A percentile compares a stretch with the other conserved stretches of the same genome.
Conservation (phyloP, 345 rosid species). For the Eucalyptus caleyi region DNA sequence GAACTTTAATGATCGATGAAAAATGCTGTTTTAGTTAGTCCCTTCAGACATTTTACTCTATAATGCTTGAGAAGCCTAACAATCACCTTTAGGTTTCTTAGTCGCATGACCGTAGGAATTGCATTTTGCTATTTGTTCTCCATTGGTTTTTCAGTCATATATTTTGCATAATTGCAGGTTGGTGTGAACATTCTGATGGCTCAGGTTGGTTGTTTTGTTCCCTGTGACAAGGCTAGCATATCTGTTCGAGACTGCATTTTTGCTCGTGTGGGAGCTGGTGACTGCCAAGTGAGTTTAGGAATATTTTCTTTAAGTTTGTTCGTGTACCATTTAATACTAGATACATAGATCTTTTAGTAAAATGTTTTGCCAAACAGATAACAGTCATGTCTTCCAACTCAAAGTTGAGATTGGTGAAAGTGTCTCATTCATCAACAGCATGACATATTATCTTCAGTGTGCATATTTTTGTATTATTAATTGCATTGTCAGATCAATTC, state of each 20-base stretch:
- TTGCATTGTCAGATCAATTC: neutral
- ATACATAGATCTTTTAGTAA: neutral
- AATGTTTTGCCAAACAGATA: neutral
- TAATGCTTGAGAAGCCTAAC: neutral
- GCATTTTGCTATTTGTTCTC: neutral
- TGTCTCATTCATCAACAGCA: neutral
- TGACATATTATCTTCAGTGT: neutral
- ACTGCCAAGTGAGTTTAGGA: conserved; percentile 79
- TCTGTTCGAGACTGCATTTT: conserved; percentile 95
- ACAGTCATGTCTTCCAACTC: neutral
- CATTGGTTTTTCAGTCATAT: neutral
- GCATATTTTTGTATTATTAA: neutral
- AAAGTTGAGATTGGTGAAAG: neutral
- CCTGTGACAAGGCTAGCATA: conserved; percentile 84
- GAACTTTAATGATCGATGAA: neutral
- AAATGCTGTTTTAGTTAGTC: neutral
- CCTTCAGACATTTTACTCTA: neutral
- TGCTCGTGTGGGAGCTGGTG: conserved; percentile 98
- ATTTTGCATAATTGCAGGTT: conserved; percentile 25
- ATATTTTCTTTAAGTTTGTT: neutral
- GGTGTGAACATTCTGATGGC: conserved; percentile 96
- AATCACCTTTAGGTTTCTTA: neutral
- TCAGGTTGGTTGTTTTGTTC: conserved; percentile 95
- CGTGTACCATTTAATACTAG: neutral
- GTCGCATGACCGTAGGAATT: neutral